Evolutionary conservation across 352 stramenopile genomes (phyloP).

Genomic region (Phytophthora parvispora): DNA sequence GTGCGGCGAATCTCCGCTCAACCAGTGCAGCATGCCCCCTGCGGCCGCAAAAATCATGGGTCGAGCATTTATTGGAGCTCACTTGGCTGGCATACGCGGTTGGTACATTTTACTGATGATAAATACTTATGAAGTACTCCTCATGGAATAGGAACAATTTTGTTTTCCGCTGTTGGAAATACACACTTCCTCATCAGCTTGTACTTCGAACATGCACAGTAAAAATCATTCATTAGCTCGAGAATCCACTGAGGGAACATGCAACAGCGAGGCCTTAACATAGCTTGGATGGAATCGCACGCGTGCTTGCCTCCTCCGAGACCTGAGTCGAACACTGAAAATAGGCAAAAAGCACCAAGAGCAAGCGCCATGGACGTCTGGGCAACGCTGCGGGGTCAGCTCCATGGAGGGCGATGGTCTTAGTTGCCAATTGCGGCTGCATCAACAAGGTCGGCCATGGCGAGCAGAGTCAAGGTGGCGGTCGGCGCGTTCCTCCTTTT

Average conservation of each 20-base stretch:
- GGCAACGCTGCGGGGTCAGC: not conserved
- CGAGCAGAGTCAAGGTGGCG: not conserved
- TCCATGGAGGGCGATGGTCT: conserved; percentile 33
- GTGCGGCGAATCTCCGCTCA: conserved; percentile 23
- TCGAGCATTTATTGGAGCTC: not conserved
- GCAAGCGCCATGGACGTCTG: not conserved
- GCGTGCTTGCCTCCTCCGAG: not conserved
- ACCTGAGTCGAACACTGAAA: conserved; percentile 3
- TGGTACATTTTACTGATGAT: not conserved
- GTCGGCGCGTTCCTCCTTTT: not conserved
- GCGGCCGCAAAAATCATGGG: not conserved
- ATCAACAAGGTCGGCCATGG: conserved; percentile 1
- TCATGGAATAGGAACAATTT: too few species aligned
- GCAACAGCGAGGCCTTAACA: too few species aligned
- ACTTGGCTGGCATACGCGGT: not conserved
- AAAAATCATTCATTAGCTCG: too few species aligned
- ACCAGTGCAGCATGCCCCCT: conserved; percentile 13
- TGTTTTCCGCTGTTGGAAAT: too few species aligned
- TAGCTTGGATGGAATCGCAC: not conserved
- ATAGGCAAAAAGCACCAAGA: not conserved
- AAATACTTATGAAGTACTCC: too few species aligned
- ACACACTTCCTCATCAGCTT: too few species aligned
- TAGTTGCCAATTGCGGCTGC: not conserved
- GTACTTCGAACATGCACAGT: too few species aligned
- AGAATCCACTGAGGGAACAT: too few species aligned